These are phyloP conservation scores for Trametes polyzona DNA, from an alignment of 1,284 basidiomycete species.

Conservation along the genomic window DNA sequence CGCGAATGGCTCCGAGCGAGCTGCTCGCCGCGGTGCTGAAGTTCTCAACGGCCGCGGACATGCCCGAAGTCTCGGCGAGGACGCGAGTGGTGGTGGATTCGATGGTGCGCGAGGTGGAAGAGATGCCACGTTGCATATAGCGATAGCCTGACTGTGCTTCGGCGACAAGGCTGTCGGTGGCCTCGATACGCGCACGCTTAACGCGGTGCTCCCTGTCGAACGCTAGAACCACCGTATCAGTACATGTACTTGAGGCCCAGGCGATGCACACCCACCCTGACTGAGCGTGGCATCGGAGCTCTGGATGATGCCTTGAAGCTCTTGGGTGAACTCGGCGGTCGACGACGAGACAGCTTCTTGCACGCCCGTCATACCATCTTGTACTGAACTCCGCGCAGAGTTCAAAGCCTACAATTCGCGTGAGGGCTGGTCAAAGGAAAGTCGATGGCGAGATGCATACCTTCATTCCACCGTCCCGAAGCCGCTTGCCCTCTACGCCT, in stretches of 20 bases:
- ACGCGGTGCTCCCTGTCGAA: slow-evolving; percentile 63
- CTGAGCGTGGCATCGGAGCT: slow-evolving; percentile 47
- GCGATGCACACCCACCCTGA: slow-evolving; percentile 44
- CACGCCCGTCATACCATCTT: slow-evolving; percentile 49
- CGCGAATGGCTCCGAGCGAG: slow-evolving; percentile 52
- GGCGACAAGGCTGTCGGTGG: slow-evolving; percentile 50
- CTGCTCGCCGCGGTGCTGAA: slow-evolving; percentile 45
- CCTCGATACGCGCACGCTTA: slow-evolving; percentile 70
- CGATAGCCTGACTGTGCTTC: slow-evolving; percentile 57
- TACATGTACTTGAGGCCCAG: not conserved
- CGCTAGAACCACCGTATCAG: slow-evolving; percentile 39
- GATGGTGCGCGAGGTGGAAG: slow-evolving; percentile 53
- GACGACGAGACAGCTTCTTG: slow-evolving; percentile 51
- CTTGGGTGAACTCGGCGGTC: slow-evolving; percentile 53
- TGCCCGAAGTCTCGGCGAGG: slow-evolving; percentile 47
- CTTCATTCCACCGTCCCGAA: slow-evolving; percentile 63
- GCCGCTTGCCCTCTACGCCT: slow-evolving; percentile 55
- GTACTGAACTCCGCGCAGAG: slow-evolving; percentile 45
- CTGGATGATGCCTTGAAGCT: slow-evolving; percentile 55
- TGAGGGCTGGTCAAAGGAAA: not conserved
- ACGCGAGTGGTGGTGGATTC: slow-evolving; percentile 50
- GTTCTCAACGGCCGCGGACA: slow-evolving; percentile 44
- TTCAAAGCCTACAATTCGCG: slow-evolving; percentile 44
- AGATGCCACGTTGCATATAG: slow-evolving; percentile 51
- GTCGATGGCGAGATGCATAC: slow-evolving; percentile 38